Evolutionary conservation across 371 early-diverging fungal genomes (phyloP).

Genomic region (Mucor indicus): DNA sequence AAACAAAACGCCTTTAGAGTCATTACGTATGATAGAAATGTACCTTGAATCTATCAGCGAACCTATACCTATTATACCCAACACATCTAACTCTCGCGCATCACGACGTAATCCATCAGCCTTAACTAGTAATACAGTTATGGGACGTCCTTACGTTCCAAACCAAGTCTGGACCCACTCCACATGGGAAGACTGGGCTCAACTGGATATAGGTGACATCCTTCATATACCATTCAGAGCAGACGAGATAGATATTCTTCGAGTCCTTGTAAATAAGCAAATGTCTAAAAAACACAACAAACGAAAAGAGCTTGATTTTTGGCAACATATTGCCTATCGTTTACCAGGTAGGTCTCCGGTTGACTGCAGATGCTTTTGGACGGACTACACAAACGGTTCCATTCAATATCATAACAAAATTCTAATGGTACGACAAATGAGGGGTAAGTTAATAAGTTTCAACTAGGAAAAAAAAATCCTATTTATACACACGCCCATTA

Average conservation of each 20-base stretch:
- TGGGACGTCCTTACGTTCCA: conserved; percentile 29
- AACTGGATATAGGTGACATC: conserved; percentile 28
- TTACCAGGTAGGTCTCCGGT: conserved; percentile 27
- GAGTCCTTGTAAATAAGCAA: neutral
- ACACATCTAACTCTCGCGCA: neutral
- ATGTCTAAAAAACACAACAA: neutral
- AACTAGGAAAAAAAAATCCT: neutral
- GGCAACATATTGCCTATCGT: conserved; percentile 17
- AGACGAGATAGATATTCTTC: neutral
- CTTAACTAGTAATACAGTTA: neutral
- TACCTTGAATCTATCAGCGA: conserved; percentile 6
- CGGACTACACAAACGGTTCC: conserved; percentile 9
- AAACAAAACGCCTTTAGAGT: neutral
- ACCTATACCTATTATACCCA: neutral
- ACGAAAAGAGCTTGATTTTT: conserved; percentile 4
- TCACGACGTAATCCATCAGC: neutral
- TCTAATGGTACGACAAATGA: conserved; percentile 16
- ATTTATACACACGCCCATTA: neutral
- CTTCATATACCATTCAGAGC: conserved; percentile 34
- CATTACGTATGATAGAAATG: conserved; percentile 6
- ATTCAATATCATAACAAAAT: conserved; percentile 1
- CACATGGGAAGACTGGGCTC: conserved; percentile 48
- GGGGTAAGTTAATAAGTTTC: no score
- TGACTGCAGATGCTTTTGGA: conserved; percentile 30
- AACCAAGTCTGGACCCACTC: conserved; percentile 27